Evolutionary conservation across 371 early-diverging fungal species (phyloP).

Genomic region (Hamiltosporidium tvaerminnensis): DNA sequence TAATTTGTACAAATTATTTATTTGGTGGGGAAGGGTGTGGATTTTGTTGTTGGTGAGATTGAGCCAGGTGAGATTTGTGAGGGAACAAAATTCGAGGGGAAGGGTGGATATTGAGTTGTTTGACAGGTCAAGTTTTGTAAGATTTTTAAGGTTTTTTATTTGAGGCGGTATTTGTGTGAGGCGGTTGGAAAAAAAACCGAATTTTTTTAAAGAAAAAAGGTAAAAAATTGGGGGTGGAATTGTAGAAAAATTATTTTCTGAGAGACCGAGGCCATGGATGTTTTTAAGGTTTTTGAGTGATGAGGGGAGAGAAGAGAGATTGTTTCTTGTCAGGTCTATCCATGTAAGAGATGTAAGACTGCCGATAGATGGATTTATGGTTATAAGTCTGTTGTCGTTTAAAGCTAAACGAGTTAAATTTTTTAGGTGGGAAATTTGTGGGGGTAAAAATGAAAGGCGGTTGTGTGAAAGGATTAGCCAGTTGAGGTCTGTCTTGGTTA

Average conservation of each 20-base stretch:
- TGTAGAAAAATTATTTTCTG: conserved; percentile 47
- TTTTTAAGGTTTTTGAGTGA: conserved; percentile 29
- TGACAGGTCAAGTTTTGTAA: conserved; percentile 46
- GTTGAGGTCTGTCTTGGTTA: not conserved
- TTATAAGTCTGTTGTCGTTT: conserved; percentile 51
- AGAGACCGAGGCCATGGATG: conserved; percentile 43
- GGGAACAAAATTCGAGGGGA: conserved; percentile 44
- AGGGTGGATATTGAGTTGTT: conserved; percentile 40
- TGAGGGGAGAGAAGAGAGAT: conserved; percentile 33
- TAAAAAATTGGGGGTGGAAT: conserved; percentile 45
- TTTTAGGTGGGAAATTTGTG: not conserved
- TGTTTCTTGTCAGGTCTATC: conserved; percentile 54
- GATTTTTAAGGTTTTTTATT: conserved; percentile 36
- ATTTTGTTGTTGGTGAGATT: conserved; percentile 52
- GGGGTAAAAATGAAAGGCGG: not conserved
- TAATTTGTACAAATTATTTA: conserved; percentile 39
- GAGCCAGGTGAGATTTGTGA: conserved; percentile 50
- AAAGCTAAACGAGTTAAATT: conserved; percentile 47
- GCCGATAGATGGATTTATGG: conserved; percentile 31
- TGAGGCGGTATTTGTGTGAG: conserved; percentile 20
- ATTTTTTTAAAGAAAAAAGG: conserved; percentile 42
- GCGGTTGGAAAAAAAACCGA: conserved; percentile 48
- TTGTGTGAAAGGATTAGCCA: not conserved
- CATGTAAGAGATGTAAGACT: conserved; percentile 42
- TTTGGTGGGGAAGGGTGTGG: conserved; percentile 35